Percentiles rank a stretch among this genome's conserved stretches.
Conservation (phyloP, 2,329 filamentous ascomycete species). For the Cercospora sp. region DNA sequence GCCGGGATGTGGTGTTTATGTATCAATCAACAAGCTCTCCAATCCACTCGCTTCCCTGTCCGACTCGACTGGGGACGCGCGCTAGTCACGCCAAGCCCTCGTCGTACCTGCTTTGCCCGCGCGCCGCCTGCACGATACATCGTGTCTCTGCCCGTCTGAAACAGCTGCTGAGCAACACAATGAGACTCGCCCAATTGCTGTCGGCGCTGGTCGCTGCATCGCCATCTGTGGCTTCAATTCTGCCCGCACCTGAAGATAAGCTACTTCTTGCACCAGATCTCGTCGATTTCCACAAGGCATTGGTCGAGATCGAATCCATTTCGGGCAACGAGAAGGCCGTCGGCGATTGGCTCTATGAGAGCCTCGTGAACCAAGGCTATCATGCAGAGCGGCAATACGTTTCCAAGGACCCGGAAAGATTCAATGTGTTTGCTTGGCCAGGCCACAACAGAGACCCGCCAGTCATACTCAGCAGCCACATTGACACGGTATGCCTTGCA, state of each 20-base stretch:
- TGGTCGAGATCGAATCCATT: constrained; percentile 74
- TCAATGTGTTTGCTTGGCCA: constrained; percentile 74
- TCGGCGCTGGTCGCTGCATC: constrained; percentile 2
- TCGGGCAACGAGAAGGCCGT: constrained; percentile 67
- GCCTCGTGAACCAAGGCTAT: constrained; percentile 62
- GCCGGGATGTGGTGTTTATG: constrained; percentile 11
- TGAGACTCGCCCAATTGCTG: constrained; percentile 7
- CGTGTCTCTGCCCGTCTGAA: background rate
- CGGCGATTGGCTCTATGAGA: constrained; percentile 66
- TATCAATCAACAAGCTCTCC: background rate
- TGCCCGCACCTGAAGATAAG: constrained; percentile 20
- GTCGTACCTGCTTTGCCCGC: background rate
- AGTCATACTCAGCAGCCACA: constrained; percentile 74
- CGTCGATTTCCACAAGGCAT: constrained; percentile 69
- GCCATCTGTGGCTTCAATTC: constrained; percentile 9
- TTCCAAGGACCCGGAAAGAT: constrained; percentile 51
- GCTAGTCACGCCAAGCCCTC: background rate
- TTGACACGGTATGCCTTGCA: constrained; percentile 62
- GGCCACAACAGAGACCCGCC: constrained; percentile 53
- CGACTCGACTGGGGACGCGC: background rate
- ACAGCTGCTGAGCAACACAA: background rate
- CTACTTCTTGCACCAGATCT: constrained; percentile 49
- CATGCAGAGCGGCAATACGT: constrained; percentile 61
- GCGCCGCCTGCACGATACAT: background rate
- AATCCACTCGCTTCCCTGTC: background rate